A percentile compares a stretch with the other conserved stretches of the same genome.
These are phyloP conservation scores for Fusarium ambrosium DNA, from an alignment of 2,329 filamentous ascomycete genomes.

Conservation along the genomic window DNA sequence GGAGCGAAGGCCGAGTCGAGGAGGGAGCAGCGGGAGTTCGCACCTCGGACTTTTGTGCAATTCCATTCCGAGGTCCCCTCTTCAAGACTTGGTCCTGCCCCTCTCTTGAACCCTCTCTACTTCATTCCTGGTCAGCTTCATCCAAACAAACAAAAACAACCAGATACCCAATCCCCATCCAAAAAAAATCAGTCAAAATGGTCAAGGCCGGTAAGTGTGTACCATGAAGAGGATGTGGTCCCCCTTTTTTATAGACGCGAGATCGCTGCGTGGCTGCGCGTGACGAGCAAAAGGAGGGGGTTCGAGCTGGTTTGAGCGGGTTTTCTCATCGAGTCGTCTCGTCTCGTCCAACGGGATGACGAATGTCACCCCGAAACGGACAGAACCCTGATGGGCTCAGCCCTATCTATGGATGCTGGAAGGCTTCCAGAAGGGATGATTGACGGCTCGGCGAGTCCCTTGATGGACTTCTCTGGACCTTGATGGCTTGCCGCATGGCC, in stretches of 20 bases:
- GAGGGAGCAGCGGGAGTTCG: slow-evolving; percentile 22
- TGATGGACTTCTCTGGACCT: slow-evolving; percentile 46
- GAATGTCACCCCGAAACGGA: slow-evolving; percentile 33
- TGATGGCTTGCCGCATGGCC: slow-evolving; percentile 2
- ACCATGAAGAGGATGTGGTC: slow-evolving; percentile 23
- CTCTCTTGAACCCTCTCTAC: slow-evolving; percentile 43
- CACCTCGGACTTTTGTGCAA: slow-evolving; percentile 40
- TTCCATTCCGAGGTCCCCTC: slow-evolving; percentile 4
- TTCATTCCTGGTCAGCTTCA: slow-evolving; percentile 37
- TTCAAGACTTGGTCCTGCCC: slow-evolving; percentile 7
- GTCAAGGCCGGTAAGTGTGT: slow-evolving; percentile 89
- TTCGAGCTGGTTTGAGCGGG: slow-evolving; percentile 72
- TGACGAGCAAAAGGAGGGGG: slow-evolving; percentile 29
- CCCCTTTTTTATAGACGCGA: slow-evolving; percentile 46
- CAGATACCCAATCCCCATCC: slow-evolving; percentile 25
- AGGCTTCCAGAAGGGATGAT: slow-evolving; percentile 9
- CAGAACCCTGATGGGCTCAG: slow-evolving; percentile 61
- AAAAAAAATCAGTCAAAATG: slow-evolving; percentile 79
- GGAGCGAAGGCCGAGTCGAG: slow-evolving; percentile 16
- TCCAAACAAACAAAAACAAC: slow-evolving; percentile 15
- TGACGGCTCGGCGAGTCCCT: slow-evolving; percentile 46
- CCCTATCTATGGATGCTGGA: slow-evolving; percentile 19
- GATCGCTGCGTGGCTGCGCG: slow-evolving; percentile 17
- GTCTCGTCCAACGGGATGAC: slow-evolving; percentile 42
- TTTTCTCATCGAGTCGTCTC: slow-evolving; percentile 54